Conservation (phyloP, 495 filamentous ascomycete genomes). For the Neurospora pannonica region DNA sequence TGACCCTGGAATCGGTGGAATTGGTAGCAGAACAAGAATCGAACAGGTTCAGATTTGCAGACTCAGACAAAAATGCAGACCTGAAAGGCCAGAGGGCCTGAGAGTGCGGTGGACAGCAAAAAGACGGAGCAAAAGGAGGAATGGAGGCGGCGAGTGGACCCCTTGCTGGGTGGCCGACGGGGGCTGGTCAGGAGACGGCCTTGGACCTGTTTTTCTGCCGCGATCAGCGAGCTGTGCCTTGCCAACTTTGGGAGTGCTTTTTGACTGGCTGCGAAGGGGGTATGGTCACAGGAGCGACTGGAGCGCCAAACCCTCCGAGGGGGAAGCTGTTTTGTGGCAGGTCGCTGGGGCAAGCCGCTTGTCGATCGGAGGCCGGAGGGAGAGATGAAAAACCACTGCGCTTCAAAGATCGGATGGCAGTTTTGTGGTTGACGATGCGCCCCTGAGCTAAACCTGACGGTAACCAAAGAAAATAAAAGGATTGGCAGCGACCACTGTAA, state of each 20-base stretch:
- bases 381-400: not conserved
- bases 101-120: not conserved
- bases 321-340: slow-evolving; percentile 10
- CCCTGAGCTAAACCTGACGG: not conserved
- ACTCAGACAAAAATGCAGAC: not conserved
- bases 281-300: slow-evolving; percentile 11
- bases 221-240: slow-evolving; percentile 26
- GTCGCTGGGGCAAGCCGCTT: slow-evolving; percentile 13
- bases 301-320: not conserved
- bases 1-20: not conserved
- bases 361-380: slow-evolving; percentile 14
- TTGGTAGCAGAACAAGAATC: not conserved
- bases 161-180: slow-evolving; percentile 2
- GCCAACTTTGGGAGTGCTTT: not conserved
- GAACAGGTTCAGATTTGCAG: slow-evolving; percentile 5
- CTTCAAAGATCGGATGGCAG: not conserved
- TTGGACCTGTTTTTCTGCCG: slow-evolving; percentile 21
- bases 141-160: slow-evolving; percentile 1
- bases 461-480: not conserved
- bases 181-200: slow-evolving; percentile 16
- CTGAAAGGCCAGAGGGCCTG: not conserved
- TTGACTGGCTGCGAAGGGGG: slow-evolving; percentile 14
- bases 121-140: not conserved
- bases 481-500: not conserved
- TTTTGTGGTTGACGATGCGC: not conserved